Conservation (phyloP, 1,284 basidiomycete genomes). For the Boletellus deceptivus region DNA sequence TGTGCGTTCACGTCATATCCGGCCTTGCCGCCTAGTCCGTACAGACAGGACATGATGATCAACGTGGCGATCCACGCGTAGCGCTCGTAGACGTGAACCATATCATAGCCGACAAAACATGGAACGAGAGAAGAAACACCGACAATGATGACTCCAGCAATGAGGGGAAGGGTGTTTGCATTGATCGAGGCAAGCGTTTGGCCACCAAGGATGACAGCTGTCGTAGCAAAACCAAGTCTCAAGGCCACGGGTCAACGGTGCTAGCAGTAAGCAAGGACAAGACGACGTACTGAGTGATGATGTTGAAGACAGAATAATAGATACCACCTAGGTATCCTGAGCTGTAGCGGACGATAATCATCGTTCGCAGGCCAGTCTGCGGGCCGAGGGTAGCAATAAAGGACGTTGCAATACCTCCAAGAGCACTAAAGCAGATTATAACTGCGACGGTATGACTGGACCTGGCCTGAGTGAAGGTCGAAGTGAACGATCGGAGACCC, state of each 20-base stretch:
- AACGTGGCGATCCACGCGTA: conserved; percentile 60
- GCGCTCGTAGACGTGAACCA: conserved; percentile 59
- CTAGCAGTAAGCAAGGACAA: not conserved
- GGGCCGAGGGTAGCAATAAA: conserved; percentile 64
- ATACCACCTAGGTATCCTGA: conserved; percentile 57
- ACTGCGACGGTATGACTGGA: conserved; percentile 43
- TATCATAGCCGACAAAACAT: conserved; percentile 50
- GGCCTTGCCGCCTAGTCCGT: conserved; percentile 52
- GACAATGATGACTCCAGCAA: conserved; percentile 46
- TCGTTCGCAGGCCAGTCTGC: conserved; percentile 58
- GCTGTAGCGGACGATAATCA: conserved; percentile 55
- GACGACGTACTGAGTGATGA: conserved; percentile 49
- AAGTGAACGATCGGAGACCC: conserved; percentile 14
- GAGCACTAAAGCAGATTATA: conserved; percentile 43
- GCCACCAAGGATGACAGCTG: conserved; percentile 48
- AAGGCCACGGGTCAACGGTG: not conserved
- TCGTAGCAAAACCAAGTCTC: conserved; percentile 48
- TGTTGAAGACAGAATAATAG: conserved; percentile 58
- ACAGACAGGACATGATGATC: conserved; percentile 55
- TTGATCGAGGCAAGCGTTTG: conserved; percentile 46
- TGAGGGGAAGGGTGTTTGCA: conserved; percentile 37
- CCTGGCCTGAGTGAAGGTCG: not conserved
- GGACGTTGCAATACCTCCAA: conserved; percentile 42
- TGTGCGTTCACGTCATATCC: conserved; percentile 50
- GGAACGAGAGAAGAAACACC: conserved; percentile 44